These are phyloP conservation scores for Metarhizium guizhouense DNA, from an alignment of 2,329 filamentous ascomycete species.

Conservation along the genomic window DNA sequence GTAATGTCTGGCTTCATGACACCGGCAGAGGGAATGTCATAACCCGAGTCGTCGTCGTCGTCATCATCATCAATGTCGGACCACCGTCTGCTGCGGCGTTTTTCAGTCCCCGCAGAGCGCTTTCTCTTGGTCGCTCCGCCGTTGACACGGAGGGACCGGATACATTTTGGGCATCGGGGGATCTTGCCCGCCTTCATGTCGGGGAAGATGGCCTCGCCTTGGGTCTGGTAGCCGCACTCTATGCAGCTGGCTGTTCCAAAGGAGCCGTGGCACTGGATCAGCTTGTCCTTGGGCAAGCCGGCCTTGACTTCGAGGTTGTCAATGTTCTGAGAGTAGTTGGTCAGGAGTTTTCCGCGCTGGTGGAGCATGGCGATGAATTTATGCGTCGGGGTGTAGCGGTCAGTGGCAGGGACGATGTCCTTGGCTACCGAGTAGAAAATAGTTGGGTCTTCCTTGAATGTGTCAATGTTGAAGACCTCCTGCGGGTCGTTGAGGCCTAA, in stretches of 20 bases:
- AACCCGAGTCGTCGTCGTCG: conserved; percentile 40
- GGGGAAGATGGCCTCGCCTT: conserved; percentile 68
- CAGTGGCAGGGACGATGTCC: conserved; percentile 75
- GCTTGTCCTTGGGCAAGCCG: conserved; percentile 69
- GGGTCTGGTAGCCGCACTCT: conserved; percentile 65
- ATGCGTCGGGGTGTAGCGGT: conserved; percentile 84
- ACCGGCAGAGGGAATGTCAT: conserved; percentile 54
- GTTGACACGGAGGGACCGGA: conserved; percentile 36
- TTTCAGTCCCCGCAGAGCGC: conserved; percentile 28
- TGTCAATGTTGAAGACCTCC: conserved; percentile 85
- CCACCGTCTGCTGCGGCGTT: conserved; percentile 25
- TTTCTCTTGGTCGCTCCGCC: conserved; percentile 26
- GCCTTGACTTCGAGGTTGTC: conserved; percentile 89
- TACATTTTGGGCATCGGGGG: conserved; percentile 67
- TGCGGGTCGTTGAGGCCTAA: conserved; percentile 77
- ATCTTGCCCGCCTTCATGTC: conserved; percentile 70
- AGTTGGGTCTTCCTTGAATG: conserved; percentile 77
- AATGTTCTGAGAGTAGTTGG: conserved; percentile 98
- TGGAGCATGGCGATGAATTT: conserved; percentile 87
- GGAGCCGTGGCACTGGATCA: conserved; percentile 93
- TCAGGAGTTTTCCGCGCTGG: conserved; percentile 79
- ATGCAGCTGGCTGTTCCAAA: conserved; percentile 89
- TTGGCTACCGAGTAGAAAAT: conserved; percentile 90
- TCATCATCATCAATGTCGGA: conserved; percentile 33
- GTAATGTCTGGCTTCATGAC: conserved; percentile 98